Conservation (phyloP, 1,284 basidiomycete species). For the Singerocomus rubriflavus region DNA sequence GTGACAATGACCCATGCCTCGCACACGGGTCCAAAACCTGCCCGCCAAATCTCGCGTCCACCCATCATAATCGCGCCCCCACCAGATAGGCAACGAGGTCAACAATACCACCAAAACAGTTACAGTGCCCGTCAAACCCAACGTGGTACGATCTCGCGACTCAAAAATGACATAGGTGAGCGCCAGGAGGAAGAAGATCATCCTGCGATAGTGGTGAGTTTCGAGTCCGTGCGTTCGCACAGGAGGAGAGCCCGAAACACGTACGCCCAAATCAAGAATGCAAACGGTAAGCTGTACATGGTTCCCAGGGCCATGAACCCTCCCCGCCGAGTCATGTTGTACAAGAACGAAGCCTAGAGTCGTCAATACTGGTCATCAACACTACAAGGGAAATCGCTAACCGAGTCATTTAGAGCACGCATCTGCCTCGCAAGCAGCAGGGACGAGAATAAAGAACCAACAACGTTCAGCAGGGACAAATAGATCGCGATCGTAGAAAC, state of each 20-base stretch:
- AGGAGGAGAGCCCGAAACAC: neutral
- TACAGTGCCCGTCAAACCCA: neutral
- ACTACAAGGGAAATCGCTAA: neutral
- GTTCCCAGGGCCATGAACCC: neutral
- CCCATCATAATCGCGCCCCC: neutral
- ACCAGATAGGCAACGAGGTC: neutral
- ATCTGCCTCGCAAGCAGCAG: neutral
- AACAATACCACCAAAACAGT: neutral
- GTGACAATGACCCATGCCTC: neutral
- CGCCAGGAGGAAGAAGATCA: neutral
- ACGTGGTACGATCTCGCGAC: neutral
- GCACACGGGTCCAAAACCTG: neutral
- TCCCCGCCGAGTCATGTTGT: neutral
- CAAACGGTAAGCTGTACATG: slow-evolving; percentile 1
- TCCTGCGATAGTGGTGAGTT: neutral
- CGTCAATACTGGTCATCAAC: too few species aligned
- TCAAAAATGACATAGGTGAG: neutral
- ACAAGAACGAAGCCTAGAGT: neutral
- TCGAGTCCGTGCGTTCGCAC: neutral
- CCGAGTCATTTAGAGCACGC: neutral
- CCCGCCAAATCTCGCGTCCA: neutral
- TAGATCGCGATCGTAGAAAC: neutral
- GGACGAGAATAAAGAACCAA: neutral
- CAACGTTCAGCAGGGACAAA: neutral
- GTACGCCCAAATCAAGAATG: neutral